phyloP scores from a whole-genome alignment of 139 green algal genomes.

The Penium margaritaceum region DNA sequence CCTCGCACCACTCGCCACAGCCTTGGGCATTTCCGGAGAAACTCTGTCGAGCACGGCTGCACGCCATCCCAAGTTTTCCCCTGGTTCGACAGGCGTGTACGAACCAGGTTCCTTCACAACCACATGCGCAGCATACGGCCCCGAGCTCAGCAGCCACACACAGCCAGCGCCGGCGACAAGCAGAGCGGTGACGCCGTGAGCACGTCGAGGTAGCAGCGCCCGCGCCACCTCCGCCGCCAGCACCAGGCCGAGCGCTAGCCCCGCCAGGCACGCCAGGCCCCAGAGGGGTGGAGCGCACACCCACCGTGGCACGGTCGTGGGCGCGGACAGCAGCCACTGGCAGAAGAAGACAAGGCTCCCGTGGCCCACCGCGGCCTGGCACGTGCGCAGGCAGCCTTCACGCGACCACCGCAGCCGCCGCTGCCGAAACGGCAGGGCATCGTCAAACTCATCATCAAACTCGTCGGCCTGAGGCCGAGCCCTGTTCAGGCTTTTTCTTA shows the following conservation, averaged over 20 bases:
- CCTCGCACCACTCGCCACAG: too few species aligned
- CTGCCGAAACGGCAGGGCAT: not conserved
- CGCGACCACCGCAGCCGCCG: not conserved
- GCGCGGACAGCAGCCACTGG: conserved; percentile 34
- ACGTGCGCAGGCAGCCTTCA: conserved; percentile 5
- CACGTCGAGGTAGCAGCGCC: conserved; percentile 18
- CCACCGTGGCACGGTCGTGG: conserved; percentile 25
- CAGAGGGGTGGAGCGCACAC: conserved; percentile 14
- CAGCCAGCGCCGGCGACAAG: not conserved
- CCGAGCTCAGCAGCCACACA: conserved; percentile 13
- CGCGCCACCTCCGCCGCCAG: conserved; percentile 20
- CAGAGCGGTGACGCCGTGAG: conserved; percentile 16
- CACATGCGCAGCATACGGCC: too few species aligned
- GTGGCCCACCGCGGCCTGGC: conserved; percentile 31
- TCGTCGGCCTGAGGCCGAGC: too few species aligned
- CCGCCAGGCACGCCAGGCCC: conserved; percentile 18
- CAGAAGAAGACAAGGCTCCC: conserved; percentile 35
- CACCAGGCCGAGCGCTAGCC: conserved; percentile 13
- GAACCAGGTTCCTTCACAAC: too few species aligned
- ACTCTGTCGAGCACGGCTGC: too few species aligned
- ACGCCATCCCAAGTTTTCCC: too few species aligned
- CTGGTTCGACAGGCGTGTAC: too few species aligned
- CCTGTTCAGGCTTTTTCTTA: too few species aligned
- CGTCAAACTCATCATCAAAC: too few species aligned
- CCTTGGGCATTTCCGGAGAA: too few species aligned